phyloP scores from a whole-genome alignment of 192 early-diverging fungal species.

The Coemansia sp. region DNA sequence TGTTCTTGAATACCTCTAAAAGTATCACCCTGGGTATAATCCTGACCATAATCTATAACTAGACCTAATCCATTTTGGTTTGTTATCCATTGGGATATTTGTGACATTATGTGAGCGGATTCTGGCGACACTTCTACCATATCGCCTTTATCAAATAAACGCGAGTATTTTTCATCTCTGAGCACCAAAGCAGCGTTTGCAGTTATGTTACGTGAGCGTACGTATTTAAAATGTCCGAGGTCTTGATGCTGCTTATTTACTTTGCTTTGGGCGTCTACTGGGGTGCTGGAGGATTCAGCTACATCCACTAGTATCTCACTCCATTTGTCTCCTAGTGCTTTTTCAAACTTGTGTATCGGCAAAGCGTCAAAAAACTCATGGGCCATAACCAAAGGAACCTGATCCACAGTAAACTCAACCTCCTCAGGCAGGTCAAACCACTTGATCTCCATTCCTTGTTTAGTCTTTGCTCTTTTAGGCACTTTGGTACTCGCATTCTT shows the following conservation, averaged over 20 bases:
- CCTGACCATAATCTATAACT: conserved; percentile 88
- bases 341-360: conserved; percentile 75
- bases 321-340: conserved; percentile 71
- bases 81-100: conserved; percentile 69
- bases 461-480: too few species aligned
- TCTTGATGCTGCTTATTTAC: neutral
- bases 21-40: conserved; percentile 70
- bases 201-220: conserved; percentile 62
- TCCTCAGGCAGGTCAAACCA: conserved; percentile 73
- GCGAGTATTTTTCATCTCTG: conserved; percentile 38
- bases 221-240: conserved; percentile 62
- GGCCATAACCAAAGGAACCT: conserved; percentile 72
- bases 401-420: conserved; percentile 36
- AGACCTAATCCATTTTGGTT: conserved; percentile 67
- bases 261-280: neutral
- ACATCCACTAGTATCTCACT: conserved; percentile 85
- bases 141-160: conserved; percentile 66
- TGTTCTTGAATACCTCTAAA: conserved; percentile 85
- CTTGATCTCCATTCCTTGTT: conserved; percentile 22
- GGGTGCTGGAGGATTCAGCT: conserved; percentile 55
- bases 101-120: conserved; percentile 57
- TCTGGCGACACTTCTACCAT: conserved; percentile 84
- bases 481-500: too few species aligned
- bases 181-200: conserved; percentile 41
- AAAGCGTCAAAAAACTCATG: conserved; percentile 99